Conservation (phyloP, 2,329 filamentous ascomycete genomes). For the Dactylellina haptotyla region DNA sequence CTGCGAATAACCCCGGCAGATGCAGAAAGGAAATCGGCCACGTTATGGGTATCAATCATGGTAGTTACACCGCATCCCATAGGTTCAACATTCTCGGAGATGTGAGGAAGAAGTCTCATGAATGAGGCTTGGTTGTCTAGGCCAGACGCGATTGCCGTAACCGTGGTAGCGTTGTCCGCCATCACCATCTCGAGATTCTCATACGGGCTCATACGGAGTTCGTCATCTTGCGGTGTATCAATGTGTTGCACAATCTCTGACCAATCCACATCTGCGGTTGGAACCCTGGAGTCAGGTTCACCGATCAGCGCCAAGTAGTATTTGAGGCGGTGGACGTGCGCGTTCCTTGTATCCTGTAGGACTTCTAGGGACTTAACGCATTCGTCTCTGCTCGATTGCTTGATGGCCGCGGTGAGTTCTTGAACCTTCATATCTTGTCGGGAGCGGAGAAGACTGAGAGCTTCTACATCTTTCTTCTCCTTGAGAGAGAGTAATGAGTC, state of each 20-base stretch:
- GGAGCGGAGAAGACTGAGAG: slow-evolving; percentile 43
- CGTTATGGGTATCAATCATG: slow-evolving; percentile 1
- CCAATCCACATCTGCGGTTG: slow-evolving; percentile 58
- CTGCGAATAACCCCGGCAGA: background rate
- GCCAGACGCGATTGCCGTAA: background rate
- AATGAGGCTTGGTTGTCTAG: slow-evolving; percentile 18
- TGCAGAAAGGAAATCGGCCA: background rate
- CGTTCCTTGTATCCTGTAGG: slow-evolving; percentile 15
- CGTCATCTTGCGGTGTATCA: background rate
- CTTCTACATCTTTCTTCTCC: slow-evolving; percentile 58
- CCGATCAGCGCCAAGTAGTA: slow-evolving; percentile 52
- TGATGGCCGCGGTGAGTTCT: slow-evolving; percentile 51
- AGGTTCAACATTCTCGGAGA: slow-evolving; percentile 23
- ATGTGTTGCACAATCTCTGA: slow-evolving; percentile 21
- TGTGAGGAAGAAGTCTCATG: slow-evolving; percentile 33
- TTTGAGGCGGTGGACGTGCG: slow-evolving; percentile 19
- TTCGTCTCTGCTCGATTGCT: slow-evolving; percentile 51
- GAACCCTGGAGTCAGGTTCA: slow-evolving; percentile 60
- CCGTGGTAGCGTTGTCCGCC: slow-evolving; percentile 2
- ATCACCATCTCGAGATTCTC: slow-evolving; percentile 47
- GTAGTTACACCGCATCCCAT: slow-evolving; percentile 25
- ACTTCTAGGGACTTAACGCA: slow-evolving; percentile 48
- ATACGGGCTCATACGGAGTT: slow-evolving; percentile 19
- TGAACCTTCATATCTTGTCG: slow-evolving; percentile 54
- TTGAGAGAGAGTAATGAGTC: slow-evolving; percentile 49